Conservation (phyloP, 1,284 basidiomycete genomes). For the Malassezia obtusa region DNA sequence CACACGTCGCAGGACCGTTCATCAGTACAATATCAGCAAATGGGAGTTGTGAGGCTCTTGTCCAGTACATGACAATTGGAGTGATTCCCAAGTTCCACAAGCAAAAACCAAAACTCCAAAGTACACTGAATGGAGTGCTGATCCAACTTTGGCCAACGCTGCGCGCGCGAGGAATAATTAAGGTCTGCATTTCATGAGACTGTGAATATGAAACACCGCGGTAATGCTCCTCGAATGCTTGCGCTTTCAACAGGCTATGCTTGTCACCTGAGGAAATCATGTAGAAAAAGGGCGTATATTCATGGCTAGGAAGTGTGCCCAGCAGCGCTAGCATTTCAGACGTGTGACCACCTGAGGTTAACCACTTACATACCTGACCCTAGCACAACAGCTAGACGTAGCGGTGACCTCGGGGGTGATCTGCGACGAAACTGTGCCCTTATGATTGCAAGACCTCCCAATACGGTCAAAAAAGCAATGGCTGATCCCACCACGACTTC, state of each 20-base stretch:
- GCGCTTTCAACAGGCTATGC: constrained; percentile 65
- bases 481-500: too few species aligned
- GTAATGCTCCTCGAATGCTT: constrained; percentile 56
- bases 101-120: constrained; percentile 22
- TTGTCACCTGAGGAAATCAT: constrained; percentile 71
- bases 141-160: constrained; percentile 42
- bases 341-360: constrained; percentile 73
- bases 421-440: too few species aligned
- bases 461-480: too few species aligned
- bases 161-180: constrained; percentile 67
- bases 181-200: constrained; percentile 4
- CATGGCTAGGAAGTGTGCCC: constrained; percentile 64
- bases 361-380: constrained; percentile 54
- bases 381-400: constrained; percentile 55
- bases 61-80: constrained; percentile 8
- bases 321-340: constrained; percentile 71
- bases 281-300: constrained; percentile 70
- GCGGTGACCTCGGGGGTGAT: too few species aligned
- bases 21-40: constrained; percentile 72
- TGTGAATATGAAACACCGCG: neutral
- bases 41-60: neutral
- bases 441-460: too few species aligned
- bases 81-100: constrained; percentile 22
- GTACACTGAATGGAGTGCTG: constrained; percentile 26
- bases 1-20: constrained; percentile 92